Base-by-base conservation (phyloP, 169 alveolate species). In the Plasmodium knowlesi region DNA sequence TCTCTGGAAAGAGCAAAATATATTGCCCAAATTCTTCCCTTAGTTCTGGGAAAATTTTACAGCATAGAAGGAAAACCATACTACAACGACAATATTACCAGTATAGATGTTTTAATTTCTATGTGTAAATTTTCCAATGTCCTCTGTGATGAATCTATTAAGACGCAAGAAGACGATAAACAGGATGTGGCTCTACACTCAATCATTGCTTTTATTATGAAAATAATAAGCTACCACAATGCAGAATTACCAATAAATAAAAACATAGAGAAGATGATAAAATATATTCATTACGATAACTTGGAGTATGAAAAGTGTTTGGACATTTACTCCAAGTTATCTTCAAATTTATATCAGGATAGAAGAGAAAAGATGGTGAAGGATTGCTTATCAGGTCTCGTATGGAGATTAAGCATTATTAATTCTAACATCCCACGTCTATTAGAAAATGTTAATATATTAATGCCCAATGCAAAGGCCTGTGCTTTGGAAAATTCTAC, bases 161-260 rank as follows among this genome's bases (percentile, higher is more conserved):
- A 71, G 39, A 41, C 85, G 1, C 95, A 91, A 41, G 95, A 91
- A 46, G 95, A 91, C 50, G 95, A 91, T 39, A 80, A 50, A 22
- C 90, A 91, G 84, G 95, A 91, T 53, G 95, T 91, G 30, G 95
- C 95, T 22, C 82, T 91, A 91, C 70, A 91, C 84, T 91, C 95
- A 0, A 91, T 91, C 37, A 91, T 91, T 32, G 95, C 95, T 1
- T 91, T 91, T 72, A 91, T 91, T 78, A 91, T 91, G 95, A 91
- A 83, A 28, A 72, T 91, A 5, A 39, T 91, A 71, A 34, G 72
- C 43, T 91, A 91, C 46, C 95, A 91, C 76, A 67, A 54, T 91
- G 34, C 50, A 5, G 72, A 82, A 71, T 19, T 91, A 70, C 85
- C 91, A 32, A 30, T 91, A 70, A 91, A 91, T 54, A 82, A 54